Conservation (phyloP, 371 early-diverging fungal genomes). For the Thermomucor indicae-seudaticae region DNA sequence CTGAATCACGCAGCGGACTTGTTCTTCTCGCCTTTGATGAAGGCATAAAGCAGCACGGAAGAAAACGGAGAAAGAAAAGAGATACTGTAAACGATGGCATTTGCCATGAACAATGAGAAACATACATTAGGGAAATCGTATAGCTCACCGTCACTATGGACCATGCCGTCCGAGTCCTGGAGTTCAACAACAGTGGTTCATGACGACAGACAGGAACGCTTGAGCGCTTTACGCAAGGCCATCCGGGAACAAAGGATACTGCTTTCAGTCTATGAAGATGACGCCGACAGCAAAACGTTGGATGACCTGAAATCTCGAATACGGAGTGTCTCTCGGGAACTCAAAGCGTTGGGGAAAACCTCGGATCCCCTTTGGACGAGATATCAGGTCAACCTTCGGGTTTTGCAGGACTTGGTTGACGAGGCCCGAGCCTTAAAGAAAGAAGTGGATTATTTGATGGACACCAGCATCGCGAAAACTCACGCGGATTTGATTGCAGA, state of each 20-base stretch:
- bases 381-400: conserved; percentile 28
- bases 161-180: no score
- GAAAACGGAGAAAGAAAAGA: no score
- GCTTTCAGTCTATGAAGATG: neutral
- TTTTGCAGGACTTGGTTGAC: conserved; percentile 27
- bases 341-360: neutral
- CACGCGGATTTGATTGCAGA: conserved; percentile 15
- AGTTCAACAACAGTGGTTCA: no score
- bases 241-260: neutral
- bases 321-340: neutral
- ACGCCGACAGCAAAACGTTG: neutral
- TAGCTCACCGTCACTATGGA: no score
- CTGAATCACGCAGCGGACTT: no score
- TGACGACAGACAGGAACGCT: no score
- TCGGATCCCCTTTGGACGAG: conserved; percentile 9
- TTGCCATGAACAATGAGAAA: no score
- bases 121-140: no score
- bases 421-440: conserved; percentile 23
- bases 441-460: conserved; percentile 31
- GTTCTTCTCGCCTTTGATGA: no score
- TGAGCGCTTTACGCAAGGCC: neutral
- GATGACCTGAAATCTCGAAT: neutral
- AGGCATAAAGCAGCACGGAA: no score
- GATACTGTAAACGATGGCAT: no score
- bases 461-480: conserved; percentile 17